Evolutionary conservation across 192 early-diverging fungal genomes (phyloP).

Genomic region (Rhizophagus sp.): DNA sequence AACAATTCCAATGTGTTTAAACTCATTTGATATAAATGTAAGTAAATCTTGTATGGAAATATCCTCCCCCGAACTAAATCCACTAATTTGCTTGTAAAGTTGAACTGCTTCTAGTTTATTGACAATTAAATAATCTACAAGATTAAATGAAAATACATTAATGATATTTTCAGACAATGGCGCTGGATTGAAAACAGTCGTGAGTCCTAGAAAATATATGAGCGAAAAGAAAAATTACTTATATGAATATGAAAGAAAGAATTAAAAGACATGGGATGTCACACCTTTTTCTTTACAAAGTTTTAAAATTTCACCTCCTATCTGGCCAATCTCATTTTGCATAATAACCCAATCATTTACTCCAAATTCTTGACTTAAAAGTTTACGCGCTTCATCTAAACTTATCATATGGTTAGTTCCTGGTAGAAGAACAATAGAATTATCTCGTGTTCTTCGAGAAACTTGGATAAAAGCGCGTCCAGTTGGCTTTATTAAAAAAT

Average conservation of each 20-base stretch:
- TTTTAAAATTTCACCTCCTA: slow-evolving; percentile 62
- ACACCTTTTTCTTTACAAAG: slow-evolving; percentile 55
- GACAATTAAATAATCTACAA: slow-evolving; percentile 75
- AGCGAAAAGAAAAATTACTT: neutral
- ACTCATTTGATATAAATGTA: slow-evolving; percentile 37
- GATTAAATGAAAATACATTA: slow-evolving; percentile 51
- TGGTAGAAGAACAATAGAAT: slow-evolving; percentile 82
- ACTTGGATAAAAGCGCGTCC: slow-evolving; percentile 90
- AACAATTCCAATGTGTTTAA: slow-evolving; percentile 54
- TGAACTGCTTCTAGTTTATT: slow-evolving; percentile 76
- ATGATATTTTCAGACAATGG: slow-evolving; percentile 60
- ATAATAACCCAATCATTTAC: slow-evolving; percentile 77
- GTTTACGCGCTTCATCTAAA: slow-evolving; percentile 46
- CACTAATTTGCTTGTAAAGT: slow-evolving; percentile 39
- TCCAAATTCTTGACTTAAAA: slow-evolving; percentile 51
- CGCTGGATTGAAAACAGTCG: slow-evolving; percentile 83
- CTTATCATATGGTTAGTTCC: slow-evolving; percentile 73
- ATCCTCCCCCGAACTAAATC: neutral
- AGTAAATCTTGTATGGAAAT: slow-evolving; percentile 32
- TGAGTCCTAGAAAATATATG: slow-evolving; percentile 50
- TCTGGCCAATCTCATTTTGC: slow-evolving; percentile 82
- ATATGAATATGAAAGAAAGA: slow-evolving; percentile 1
- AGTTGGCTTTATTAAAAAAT: slow-evolving; percentile 49
- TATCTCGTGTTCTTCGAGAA: slow-evolving; percentile 68
- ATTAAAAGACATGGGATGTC: neutral